Base-by-base conservation (phyloP, 1,139 yeast genomes). In the Candida neerlandica region DNA sequence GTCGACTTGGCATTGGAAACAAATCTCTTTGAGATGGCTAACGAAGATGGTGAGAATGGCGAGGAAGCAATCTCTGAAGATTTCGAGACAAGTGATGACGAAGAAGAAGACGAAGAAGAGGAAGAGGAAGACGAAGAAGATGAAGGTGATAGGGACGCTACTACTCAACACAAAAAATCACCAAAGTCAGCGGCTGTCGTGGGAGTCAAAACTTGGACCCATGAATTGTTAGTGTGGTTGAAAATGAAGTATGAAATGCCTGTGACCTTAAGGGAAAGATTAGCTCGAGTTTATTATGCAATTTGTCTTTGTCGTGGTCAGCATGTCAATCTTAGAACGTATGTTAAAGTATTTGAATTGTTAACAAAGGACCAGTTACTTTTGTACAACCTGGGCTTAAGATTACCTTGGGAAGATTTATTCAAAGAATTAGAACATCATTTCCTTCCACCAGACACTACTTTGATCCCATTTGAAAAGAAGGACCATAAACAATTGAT, bases 221-320 rank as follows among this genome's bases (percentile, higher is more conserved):
- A 89, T 51, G 97, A 91, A 64, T 76, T 94, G 55, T 78, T 84
- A 50, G 85, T 88, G 41, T 88, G 97, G 83, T 69, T 91, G 53
- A 81, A 81, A 55, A 85, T 88, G 82, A 90, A 90, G 63, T 85
- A 88, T 60, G 89, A 86, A 48, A 78, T 94, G 75, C 98, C 99
- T 0, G 60, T 90, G 16, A 62, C 74, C 1, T 70, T 85, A 43
- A 77, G 94, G 50, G 75, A 84, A 30, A 73, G 81, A 2, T 75
- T 94, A 47, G 84, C 91, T 0, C 74, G 77, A 50, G 88, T 90
- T 1, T 92, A 84, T 61, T 92, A 84, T 62, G 81, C 89, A 12
- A 73, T 94, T 32, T 78, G 91, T 39, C 70, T 91, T 33, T 81
- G 88, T 1, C 82, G 94, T 41, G 94, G 96, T 6, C 97, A 91